Evolutionary conservation across 176 grass and related monocot genomes (phyloP).

Genomic region (Elymus sibiricus): DNA sequence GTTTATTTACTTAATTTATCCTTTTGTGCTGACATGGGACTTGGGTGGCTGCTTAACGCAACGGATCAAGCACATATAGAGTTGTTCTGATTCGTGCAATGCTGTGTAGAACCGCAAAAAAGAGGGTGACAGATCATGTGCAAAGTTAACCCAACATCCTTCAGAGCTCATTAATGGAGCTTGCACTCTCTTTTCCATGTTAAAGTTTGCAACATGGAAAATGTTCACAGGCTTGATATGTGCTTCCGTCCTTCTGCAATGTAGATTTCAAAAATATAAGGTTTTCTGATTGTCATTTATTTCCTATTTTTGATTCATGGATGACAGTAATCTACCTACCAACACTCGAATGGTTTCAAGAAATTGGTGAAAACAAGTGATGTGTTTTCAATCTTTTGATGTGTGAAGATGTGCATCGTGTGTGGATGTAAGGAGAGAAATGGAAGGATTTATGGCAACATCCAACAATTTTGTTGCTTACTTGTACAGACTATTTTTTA

Average conservation of each 20-base stretch:
- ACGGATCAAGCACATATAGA: no score
- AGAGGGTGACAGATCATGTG: not conserved
- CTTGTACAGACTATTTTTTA: not conserved
- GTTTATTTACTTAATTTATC: no score
- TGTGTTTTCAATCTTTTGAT: constrained; percentile 11
- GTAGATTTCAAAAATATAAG: not conserved
- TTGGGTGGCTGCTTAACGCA: no score
- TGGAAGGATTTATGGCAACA: not conserved
- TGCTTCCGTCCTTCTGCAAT: not conserved
- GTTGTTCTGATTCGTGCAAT: no score
- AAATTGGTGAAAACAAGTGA: not conserved
- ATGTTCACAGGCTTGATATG: not conserved
- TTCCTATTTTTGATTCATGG: not conserved
- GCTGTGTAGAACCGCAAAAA: no score
- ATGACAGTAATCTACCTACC: not conserved
- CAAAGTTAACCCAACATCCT: not conserved
- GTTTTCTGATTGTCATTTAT: constrained; percentile 2
- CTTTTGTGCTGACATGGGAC: no score
- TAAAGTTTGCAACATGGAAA: not conserved
- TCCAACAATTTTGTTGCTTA: not conserved
- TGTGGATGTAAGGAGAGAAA: not conserved
- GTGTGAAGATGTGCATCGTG: not conserved
- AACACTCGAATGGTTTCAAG: not conserved
- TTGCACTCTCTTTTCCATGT: not conserved
- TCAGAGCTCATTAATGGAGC: not conserved